Conservation (phyloP, 2,329 filamentous ascomycete species). For the Penicillium sp. region DNA sequence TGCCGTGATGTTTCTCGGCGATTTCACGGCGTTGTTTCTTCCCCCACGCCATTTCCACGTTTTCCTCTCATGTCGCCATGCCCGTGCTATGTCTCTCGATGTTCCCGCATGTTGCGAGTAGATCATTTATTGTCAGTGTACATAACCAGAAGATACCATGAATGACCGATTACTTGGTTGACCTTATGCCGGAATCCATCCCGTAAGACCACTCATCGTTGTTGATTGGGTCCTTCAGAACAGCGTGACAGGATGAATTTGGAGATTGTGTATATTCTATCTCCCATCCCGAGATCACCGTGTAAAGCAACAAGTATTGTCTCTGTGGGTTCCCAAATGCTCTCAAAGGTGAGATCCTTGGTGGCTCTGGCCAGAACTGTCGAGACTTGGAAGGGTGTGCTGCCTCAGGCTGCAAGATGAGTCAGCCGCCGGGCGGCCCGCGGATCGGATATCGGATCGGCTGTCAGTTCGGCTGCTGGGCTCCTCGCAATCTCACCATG, state of each 20-base stretch:
- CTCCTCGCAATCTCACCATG: not conserved
- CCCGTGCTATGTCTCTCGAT: constrained; percentile 8
- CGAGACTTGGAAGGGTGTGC: not conserved
- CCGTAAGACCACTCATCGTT: not conserved
- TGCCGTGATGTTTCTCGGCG: not conserved
- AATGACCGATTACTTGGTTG: constrained; percentile 8
- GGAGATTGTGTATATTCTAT: not conserved
- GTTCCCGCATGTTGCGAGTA: constrained; percentile 24
- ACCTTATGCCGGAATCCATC: not conserved
- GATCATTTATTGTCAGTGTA: constrained; percentile 18
- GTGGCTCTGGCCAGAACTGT: no score
- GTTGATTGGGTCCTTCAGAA: not conserved
- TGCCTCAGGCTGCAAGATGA: not conserved
- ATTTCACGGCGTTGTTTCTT: not conserved
- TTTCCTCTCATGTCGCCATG: constrained; percentile 1
- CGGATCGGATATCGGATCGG: constrained; percentile 29
- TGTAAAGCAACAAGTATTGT: no score
- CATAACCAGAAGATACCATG: constrained; percentile 30
- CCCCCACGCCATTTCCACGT: not conserved
- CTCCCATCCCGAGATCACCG: not conserved
- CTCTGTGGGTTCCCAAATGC: no score
- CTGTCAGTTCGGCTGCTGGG: constrained; percentile 17
- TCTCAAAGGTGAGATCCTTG: no score
- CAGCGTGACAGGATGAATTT: not conserved
- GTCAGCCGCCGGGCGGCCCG: constrained; percentile 16